phyloP scores from a whole-genome alignment of 2,329 filamentous ascomycete species.

The Scedosporium minutisporum region DNA sequence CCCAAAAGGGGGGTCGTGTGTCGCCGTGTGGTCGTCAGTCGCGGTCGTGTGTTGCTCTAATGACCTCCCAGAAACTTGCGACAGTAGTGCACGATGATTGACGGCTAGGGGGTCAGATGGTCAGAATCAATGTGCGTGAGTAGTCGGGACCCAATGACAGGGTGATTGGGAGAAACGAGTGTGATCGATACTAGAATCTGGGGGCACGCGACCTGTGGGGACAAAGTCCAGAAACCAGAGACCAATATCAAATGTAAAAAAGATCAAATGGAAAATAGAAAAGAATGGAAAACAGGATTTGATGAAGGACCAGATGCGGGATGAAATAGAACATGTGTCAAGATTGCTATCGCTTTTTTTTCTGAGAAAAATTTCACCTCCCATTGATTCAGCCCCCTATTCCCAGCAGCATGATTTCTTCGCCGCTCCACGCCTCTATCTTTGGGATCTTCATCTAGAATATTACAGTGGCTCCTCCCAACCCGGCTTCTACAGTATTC shows the following conservation, averaged over 20 bases:
- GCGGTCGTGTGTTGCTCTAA: background rate
- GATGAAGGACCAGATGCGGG: background rate
- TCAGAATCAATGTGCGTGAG: background rate
- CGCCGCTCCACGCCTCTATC: background rate
- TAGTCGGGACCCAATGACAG: background rate
- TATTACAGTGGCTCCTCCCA: too few relatives aligned
- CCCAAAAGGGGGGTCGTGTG: background rate
- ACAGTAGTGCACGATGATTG: background rate
- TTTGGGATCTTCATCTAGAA: background rate
- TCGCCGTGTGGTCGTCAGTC: background rate
- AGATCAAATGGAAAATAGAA: background rate
- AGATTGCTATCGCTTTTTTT: background rate
- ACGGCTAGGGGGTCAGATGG: conserved; percentile 3
- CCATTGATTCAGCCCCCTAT: background rate
- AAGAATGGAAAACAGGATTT: background rate
- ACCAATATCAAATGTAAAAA: background rate
- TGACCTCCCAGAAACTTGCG: background rate
- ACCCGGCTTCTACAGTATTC: too few relatives aligned
- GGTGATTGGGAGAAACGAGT: background rate
- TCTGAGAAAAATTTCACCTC: background rate
- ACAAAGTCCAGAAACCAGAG: background rate
- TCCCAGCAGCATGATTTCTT: background rate
- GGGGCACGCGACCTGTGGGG: background rate
- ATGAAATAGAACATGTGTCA: conserved; percentile 1
- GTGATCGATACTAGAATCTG: background rate